phyloP scores from a whole-genome alignment of 805 yeast species.

The Cyberlindnera xylosilytica region DNA sequence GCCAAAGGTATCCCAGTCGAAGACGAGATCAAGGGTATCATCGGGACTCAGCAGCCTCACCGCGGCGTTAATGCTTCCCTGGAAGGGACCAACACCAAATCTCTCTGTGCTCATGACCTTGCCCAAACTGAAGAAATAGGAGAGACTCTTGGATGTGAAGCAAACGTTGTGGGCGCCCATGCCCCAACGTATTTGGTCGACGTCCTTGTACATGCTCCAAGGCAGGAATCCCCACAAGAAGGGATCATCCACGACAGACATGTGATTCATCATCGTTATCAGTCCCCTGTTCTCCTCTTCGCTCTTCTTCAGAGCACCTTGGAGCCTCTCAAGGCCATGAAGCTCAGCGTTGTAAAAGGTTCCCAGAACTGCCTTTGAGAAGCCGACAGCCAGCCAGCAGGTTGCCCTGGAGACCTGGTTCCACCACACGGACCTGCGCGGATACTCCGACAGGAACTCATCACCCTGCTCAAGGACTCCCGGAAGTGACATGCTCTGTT shows the following conservation, averaged over 20 bases:
- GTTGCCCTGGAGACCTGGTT: slow-evolving; percentile 64
- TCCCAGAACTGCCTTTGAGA: slow-evolving; percentile 59
- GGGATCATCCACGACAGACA: slow-evolving; percentile 92
- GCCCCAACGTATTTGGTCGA: slow-evolving; percentile 85
- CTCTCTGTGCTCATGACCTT: slow-evolving; percentile 84
- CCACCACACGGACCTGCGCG: slow-evolving; percentile 61
- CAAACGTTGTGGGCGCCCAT: slow-evolving; percentile 91
- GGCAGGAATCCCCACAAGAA: slow-evolving; percentile 85
- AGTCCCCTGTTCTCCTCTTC: slow-evolving; percentile 68
- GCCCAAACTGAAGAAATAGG: slow-evolving; percentile 78
- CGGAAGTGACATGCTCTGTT: slow-evolving; percentile 55
- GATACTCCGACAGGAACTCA: slow-evolving; percentile 60
- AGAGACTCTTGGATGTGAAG: slow-evolving; percentile 51
- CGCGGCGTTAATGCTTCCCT: slow-evolving; percentile 84
- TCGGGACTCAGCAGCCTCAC: slow-evolving; percentile 77
- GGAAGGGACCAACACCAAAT: slow-evolving; percentile 93
- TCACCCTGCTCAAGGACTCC: slow-evolving; percentile 73
- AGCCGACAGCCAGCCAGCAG: slow-evolving; percentile 60
- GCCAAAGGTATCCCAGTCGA: slow-evolving; percentile 25
- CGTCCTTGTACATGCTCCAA: slow-evolving; percentile 54
- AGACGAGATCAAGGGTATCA: slow-evolving; percentile 48
- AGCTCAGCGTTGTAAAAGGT: slow-evolving; percentile 63
- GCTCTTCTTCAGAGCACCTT: slow-evolving; percentile 60
- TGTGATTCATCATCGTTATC: slow-evolving; percentile 87
- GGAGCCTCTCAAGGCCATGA: slow-evolving; percentile 60